These are phyloP conservation scores for Trichosporon ovoides DNA, from an alignment of 1,284 basidiomycete species.

Conservation along the genomic window DNA sequence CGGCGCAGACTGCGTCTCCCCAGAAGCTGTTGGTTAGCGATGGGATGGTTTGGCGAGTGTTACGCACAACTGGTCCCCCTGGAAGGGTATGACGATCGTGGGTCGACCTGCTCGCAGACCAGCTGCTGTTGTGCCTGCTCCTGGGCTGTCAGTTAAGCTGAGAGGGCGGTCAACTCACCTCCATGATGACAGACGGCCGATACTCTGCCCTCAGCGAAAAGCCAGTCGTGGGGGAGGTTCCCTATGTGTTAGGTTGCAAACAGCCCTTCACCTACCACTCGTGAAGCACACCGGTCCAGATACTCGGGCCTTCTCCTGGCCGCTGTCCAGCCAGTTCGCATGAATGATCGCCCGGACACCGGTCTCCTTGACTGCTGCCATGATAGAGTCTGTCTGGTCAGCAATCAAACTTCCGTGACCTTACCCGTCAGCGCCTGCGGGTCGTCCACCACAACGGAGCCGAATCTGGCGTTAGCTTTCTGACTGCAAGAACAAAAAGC, in stretches of 20 bases:
- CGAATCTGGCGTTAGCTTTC: conserved; percentile 52
- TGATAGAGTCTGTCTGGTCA: conserved; percentile 52
- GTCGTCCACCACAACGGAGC: conserved; percentile 61
- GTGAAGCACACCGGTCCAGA: conserved; percentile 59
- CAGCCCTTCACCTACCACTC: conserved; percentile 22
- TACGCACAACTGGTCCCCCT: conserved; percentile 58
- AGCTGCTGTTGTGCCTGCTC: conserved; percentile 62
- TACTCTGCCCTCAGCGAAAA: conserved; percentile 57
- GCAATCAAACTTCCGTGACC: not conserved
- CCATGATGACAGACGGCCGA: conserved; percentile 66
- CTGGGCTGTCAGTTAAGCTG: conserved; percentile 14
- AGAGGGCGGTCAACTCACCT: conserved; percentile 33
- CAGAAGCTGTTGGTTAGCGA: conserved; percentile 47
- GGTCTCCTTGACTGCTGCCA: conserved; percentile 56
- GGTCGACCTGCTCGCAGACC: conserved; percentile 61
- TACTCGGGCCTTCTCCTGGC: conserved; percentile 44
- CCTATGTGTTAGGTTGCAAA: too few relatives aligned
- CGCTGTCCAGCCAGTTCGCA: conserved; percentile 61
- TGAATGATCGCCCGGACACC: conserved; percentile 59
- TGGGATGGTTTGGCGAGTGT: conserved; percentile 47
- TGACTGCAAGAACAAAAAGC: conserved; percentile 4
- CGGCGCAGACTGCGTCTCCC: conserved; percentile 58
- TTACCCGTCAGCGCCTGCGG: conserved; percentile 50
- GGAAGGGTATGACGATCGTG: conserved; percentile 64
- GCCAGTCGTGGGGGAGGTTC: conserved; percentile 66